phyloP scores from a whole-genome alignment of 2,329 filamentous ascomycete genomes.

The Parasarocladium wereldwijsianum region DNA sequence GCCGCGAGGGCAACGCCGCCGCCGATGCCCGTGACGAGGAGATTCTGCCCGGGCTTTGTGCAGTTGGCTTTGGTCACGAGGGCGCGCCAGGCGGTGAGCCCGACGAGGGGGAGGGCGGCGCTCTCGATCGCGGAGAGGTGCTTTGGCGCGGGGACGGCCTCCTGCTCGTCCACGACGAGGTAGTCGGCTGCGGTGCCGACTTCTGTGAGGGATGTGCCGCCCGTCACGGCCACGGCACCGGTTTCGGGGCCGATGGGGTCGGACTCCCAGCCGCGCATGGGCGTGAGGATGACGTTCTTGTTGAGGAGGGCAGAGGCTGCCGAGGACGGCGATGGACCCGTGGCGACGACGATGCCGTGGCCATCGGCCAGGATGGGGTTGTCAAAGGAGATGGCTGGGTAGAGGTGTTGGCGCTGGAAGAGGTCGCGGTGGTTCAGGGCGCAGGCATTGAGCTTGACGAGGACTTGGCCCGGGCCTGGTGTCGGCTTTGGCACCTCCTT shows the following conservation, averaged over 20 bases:
- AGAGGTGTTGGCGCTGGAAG: slow-evolving; percentile 84
- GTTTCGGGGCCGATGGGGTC: slow-evolving; percentile 61
- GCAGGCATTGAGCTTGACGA: slow-evolving; percentile 62
- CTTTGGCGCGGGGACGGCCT: slow-evolving; percentile 61
- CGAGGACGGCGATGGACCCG: slow-evolving; percentile 33
- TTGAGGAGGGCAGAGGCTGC: slow-evolving; percentile 26
- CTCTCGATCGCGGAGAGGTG: slow-evolving; percentile 63
- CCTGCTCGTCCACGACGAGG: slow-evolving; percentile 50
- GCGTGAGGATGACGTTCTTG: slow-evolving; percentile 65
- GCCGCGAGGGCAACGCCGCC: slow-evolving; percentile 79
- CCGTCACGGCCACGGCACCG: slow-evolving; percentile 42
- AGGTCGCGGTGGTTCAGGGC: slow-evolving; percentile 92
- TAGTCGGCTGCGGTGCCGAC: slow-evolving; percentile 65
- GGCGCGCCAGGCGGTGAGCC: slow-evolving; percentile 78
- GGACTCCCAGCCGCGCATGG: slow-evolving; percentile 62
- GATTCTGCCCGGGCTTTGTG: slow-evolving; percentile 49
- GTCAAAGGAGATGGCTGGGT: slow-evolving; percentile 70
- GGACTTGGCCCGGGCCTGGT: slow-evolving; percentile 51
- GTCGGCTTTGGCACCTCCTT: slow-evolving; percentile 47
- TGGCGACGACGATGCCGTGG: slow-evolving; percentile 54
- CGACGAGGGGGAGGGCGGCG: slow-evolving; percentile 72
- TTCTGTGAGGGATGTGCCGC: slow-evolving; percentile 46
- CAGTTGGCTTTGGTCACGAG: slow-evolving; percentile 62
- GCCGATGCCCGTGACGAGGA: slow-evolving; percentile 82
- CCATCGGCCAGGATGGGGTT: slow-evolving; percentile 74